Conservation (phyloP, 257 asterid species). For the Nyctanthes arbortristis region DNA sequence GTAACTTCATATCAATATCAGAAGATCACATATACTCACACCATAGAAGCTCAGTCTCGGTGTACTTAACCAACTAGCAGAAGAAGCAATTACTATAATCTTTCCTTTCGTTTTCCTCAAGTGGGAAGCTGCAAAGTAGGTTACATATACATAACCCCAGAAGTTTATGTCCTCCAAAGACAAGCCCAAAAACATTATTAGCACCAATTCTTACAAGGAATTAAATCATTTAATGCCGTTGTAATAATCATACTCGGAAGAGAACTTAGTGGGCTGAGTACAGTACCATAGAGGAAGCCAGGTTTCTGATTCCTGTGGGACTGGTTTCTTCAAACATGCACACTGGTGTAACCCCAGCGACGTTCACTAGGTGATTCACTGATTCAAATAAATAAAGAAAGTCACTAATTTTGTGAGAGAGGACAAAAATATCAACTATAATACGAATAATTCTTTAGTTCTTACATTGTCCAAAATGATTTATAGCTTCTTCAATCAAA, state of each 20-base stretch:
- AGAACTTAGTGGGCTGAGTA: neutral
- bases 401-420: neutral
- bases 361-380: conserved; percentile 80
- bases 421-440: neutral
- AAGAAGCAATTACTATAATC: conserved; percentile 63
- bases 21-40: conserved; percentile 26
- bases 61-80: conserved; percentile 75
- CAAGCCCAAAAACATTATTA: neutral
- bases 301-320: conserved; percentile 39
- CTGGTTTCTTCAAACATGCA: conserved; percentile 57
- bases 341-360: conserved; percentile 60
- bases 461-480: conserved; percentile 62
- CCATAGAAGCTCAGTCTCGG: conserved; percentile 72
- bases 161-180: conserved; percentile 64
- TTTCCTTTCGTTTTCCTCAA: conserved; percentile 61
- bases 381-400: neutral
- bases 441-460: neutral
- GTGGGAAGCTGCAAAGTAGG: conserved; percentile 56
- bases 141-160: conserved; percentile 72
- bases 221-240: too few relatives aligned
- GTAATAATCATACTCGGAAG: too few relatives aligned
- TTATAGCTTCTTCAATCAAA: conserved; percentile 55
- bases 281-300: conserved; percentile 60
- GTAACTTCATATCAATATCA: neutral
- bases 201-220: neutral